Conservation (phyloP, 352 stramenopile species). For the Phytophthora citrophthora region DNA sequence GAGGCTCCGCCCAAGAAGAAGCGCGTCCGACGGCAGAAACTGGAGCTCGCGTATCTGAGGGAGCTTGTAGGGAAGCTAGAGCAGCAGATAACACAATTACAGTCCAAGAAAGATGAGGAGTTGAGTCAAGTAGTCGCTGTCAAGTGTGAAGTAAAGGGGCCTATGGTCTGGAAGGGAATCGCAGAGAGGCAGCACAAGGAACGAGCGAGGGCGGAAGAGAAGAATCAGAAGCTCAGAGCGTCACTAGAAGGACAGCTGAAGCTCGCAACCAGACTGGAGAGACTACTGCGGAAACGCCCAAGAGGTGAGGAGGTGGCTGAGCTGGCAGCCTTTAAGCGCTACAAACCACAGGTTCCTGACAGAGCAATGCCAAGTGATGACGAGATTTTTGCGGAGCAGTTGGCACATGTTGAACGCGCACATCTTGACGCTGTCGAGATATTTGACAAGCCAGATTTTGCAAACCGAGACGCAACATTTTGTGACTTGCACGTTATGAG, state of each 20-base stretch:
- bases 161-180: conserved; percentile 40
- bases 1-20: conserved; percentile 40
- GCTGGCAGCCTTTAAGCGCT: conserved; percentile 22
- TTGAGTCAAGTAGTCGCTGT: background rate
- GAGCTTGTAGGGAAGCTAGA: conserved; percentile 38
- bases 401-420: conserved; percentile 26
- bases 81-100: conserved; percentile 24
- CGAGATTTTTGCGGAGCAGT: conserved; percentile 40
- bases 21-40: conserved; percentile 39
- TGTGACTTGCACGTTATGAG: conserved; percentile 27
- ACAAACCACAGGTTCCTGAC: conserved; percentile 6
- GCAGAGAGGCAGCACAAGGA: conserved; percentile 37
- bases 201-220: conserved; percentile 27
- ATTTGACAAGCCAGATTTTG: conserved; percentile 25
- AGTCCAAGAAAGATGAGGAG: background rate
- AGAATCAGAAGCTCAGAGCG: conserved; percentile 40
- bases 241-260: conserved; percentile 43
- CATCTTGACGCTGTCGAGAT: conserved; percentile 26
- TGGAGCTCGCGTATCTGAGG: conserved; percentile 47
- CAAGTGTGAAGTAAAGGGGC: background rate
- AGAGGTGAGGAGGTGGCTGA: conserved; percentile 20
- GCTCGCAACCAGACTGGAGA: conserved; percentile 41
- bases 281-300: conserved; percentile 31
- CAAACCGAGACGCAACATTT: conserved; percentile 9
- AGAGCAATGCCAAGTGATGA: conserved; percentile 20